Conservation (phyloP, 257 asterid species). For the Lycium barbarum region DNA sequence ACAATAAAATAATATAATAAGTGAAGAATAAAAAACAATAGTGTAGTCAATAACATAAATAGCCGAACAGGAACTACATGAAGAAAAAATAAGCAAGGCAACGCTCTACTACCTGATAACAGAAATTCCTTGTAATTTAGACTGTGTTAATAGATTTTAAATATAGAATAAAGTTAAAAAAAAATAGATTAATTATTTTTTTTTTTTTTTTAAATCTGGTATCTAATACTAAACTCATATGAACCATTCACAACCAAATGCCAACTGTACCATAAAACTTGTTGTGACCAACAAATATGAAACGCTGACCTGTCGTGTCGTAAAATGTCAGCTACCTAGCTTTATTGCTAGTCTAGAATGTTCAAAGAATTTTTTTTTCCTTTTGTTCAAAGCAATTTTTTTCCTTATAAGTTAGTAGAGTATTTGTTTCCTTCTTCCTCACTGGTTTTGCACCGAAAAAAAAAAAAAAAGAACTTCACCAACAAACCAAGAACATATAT, state of each 20-base stretch:
- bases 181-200: neutral
- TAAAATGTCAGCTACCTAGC: constrained; percentile 47
- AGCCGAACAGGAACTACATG: too few species aligned
- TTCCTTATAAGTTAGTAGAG: neutral
- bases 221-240: neutral
- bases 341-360: constrained; percentile 53
- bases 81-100: too few species aligned
- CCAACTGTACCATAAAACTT: neutral
- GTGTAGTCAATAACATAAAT: too few species aligned
- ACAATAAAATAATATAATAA: too few species aligned
- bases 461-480: constrained; percentile 26
- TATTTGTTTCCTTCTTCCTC: neutral
- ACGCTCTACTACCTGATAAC: too few species aligned
- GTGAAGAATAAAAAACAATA: too few species aligned
- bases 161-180: too few species aligned
- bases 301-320: constrained; percentile 31
- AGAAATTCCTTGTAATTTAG: too few species aligned
- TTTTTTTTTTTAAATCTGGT: neutral
- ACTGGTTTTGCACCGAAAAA: constrained; percentile 39
- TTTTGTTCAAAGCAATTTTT: neutral
- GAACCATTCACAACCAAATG: too few species aligned
- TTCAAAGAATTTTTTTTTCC: neutral
- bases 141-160: too few species aligned
- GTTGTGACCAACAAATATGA: neutral
- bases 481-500: constrained; percentile 14